Percentiles rank a stretch among this genome's conserved stretches.
Conservation (phyloP, 805 yeast genomes). For the Pichia eremophila region DNA sequence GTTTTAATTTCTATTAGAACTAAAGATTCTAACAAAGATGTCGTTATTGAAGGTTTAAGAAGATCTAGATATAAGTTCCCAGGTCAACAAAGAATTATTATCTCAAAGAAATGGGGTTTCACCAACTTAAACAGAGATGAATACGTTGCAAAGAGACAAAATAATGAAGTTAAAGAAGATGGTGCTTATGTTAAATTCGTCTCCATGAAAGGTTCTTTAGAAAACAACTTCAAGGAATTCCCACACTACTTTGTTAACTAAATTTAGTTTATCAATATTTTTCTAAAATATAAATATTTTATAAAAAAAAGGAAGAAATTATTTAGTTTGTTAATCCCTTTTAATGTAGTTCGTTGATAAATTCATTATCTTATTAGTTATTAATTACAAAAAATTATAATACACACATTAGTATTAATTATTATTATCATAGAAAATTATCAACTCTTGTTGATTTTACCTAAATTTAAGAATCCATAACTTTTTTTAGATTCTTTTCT, state of each 20-base stretch:
- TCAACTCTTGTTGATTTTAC: background rate
- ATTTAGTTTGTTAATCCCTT: background rate
- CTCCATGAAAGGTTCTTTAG: conserved; percentile 92
- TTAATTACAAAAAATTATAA: no score
- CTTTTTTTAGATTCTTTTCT: conserved; percentile 6
- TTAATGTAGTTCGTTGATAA: no score
- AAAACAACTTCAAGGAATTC: conserved; percentile 85
- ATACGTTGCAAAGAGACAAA: conserved; percentile 86
- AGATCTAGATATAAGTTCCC: conserved; percentile 99
- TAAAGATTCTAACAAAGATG: conserved; percentile 95
- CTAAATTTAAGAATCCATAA: conserved; percentile 7
- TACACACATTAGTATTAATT: no score
- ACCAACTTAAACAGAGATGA: conserved; percentile 97
- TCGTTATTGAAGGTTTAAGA: conserved; percentile 97
- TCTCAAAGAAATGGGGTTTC: conserved; percentile 99
- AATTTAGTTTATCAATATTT: conserved; percentile 4
- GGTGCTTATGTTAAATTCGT: conserved; percentile 99
- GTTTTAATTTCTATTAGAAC: conserved; percentile 96
- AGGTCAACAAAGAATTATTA: conserved; percentile 99
- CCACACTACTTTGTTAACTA: conserved; percentile 65
- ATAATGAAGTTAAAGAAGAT: conserved; percentile 98
- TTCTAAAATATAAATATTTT: background rate
- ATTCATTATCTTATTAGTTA: no score
- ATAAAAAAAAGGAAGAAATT: background rate
- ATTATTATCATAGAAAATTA: no score